These are phyloP conservation scores for Xerocomellus intermedius DNA, from an alignment of 768 basidiomycete genomes.

Conservation along the genomic window DNA sequence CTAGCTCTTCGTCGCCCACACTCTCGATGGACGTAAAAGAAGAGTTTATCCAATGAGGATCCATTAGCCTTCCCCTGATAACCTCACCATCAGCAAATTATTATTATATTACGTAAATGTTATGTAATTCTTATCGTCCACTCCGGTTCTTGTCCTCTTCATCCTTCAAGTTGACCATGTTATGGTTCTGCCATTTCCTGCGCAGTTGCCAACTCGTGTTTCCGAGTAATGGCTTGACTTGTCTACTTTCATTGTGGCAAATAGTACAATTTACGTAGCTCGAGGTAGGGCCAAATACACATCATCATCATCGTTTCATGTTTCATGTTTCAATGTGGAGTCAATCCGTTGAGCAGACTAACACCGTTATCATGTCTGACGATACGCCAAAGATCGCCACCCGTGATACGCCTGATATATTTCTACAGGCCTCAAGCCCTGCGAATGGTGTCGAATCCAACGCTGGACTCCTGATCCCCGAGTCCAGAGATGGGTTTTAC, in stretches of 20 bases:
- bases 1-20: constrained; percentile 20
- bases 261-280: not conserved
- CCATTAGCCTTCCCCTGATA: constrained; percentile 18
- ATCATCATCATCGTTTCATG: constrained; percentile 6
- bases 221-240: not conserved
- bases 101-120: constrained; percentile 11
- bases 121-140: constrained; percentile 5
- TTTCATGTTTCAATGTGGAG: constrained; percentile 6
- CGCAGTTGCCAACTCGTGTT: not conserved
- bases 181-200: not conserved
- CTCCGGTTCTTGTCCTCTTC: not conserved
- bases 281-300: constrained; percentile 10
- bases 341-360: not conserved
- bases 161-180: too few species aligned
- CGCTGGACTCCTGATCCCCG: constrained; percentile 39
- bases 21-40: constrained; percentile 35
- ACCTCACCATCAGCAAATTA: constrained; percentile 20
- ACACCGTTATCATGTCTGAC: constrained; percentile 19
- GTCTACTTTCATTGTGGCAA: not conserved
- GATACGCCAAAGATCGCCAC: not conserved
- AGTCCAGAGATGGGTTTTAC: constrained; percentile 72
- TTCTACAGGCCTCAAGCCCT: not conserved
- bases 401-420: not conserved
- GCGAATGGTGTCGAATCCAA: constrained; percentile 13
- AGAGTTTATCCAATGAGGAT: constrained; percentile 28